Base-by-base conservation (phyloP, 2,329 filamentous ascomycete species). In the Talaromyces sp. region DNA sequence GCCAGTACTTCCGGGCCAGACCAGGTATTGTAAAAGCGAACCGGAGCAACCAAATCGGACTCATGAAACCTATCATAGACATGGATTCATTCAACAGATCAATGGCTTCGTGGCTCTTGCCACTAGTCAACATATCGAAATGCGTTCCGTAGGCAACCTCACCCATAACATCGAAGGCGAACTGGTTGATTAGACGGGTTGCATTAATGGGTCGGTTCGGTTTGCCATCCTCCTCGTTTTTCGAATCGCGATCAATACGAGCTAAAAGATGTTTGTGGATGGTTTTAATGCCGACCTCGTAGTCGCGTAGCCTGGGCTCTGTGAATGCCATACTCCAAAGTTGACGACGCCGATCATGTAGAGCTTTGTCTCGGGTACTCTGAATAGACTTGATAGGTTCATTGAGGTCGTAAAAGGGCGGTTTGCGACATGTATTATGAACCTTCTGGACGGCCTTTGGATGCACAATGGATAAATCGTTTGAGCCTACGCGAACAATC, bases 131-230 rank as follows among this genome's bases (percentile, higher is more conserved):
- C 57, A 59, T 59, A 40, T 55, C 25, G 9, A 59, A 56, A 21
- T 75, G 64, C 53, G 72, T 67, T 5, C 73, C 75, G 62, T 78
- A 79, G 1, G 74, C 73, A 21, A 80, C 64, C 5, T 70, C 69
- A 2, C 76, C 73, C 76, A 79, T 78, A 21, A 77, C 69, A 61
- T 79, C 76, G 63, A 76, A 79, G 22, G 65, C 69, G 62, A 73
- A 79, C 28, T 74, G 69, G 19, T 69, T 72, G 58, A 77, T 73
- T 61, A 70, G 75, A 45, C 74, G 69, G 1, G 70, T 64, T 28
- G 77, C 65, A 41, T 76, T 66, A 4, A 80, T 59, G 2, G 41
- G 41, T 4, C 5, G 6, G 15, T 46, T 46, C 1, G 41, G 15
- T 28, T 11, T 4, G 13, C 15, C 25, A 7, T 33, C 13, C 9